phyloP scores from a whole-genome alignment of 2,329 filamentous ascomycete species.

The Ciborinia camelliae region DNA sequence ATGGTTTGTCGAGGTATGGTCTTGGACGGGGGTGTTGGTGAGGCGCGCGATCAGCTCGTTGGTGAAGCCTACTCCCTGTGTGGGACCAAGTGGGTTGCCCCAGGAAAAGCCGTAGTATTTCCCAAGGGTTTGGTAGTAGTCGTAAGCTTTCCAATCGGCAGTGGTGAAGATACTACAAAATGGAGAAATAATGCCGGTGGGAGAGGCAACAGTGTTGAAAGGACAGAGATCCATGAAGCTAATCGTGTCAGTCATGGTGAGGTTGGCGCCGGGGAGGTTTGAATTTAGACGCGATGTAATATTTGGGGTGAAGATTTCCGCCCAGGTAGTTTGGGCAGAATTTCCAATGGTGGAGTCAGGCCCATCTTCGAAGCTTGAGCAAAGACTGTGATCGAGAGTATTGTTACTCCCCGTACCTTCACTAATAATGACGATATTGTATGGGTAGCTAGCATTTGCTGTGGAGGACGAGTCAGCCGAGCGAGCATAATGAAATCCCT shows the following conservation, averaged over 20 bases:
- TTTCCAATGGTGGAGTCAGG: conserved; percentile 47
- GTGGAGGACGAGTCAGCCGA: conserved; percentile 41
- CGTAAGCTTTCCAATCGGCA: conserved; percentile 72
- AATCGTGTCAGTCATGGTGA: conserved; percentile 61
- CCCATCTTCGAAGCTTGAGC: conserved; percentile 65
- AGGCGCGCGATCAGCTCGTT: conserved; percentile 85
- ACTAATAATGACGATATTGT: conserved; percentile 63
- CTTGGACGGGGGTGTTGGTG: conserved; percentile 63
- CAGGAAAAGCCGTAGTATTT: conserved; percentile 82
- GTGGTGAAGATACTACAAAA: conserved; percentile 76
- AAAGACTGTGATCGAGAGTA: conserved; percentile 72
- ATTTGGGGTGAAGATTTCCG: conserved; percentile 58
- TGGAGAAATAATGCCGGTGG: conserved; percentile 54
- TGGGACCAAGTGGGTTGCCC: conserved; percentile 75
- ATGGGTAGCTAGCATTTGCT: conserved; percentile 45
- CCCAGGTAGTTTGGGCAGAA: conserved; percentile 56
- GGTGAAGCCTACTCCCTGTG: conserved; percentile 81
- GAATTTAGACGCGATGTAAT: conserved; percentile 68
- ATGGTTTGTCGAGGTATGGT: conserved; percentile 71
- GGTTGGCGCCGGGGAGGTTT: conserved; percentile 63
- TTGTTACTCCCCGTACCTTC: conserved; percentile 71
- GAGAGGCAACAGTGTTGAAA: conserved; percentile 71
- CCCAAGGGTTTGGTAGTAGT: conserved; percentile 74
- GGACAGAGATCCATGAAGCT: conserved; percentile 86
- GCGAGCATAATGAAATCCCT: conserved; percentile 61